Conservation (phyloP, 768 basidiomycete species). For the Paxillus involutus region DNA sequence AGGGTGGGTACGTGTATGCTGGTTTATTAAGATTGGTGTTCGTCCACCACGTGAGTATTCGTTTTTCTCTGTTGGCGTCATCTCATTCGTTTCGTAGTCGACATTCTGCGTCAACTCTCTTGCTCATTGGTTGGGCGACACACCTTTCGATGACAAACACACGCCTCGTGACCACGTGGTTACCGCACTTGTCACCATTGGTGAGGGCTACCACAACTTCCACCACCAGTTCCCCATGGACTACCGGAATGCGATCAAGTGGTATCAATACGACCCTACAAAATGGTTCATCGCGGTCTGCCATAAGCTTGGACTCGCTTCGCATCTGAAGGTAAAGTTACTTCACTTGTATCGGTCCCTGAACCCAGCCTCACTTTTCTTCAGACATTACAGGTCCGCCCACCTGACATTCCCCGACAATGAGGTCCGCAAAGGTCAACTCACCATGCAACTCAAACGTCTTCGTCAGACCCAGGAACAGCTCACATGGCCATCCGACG, state of each 20-base stretch:
- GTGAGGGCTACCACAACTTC: conserved; percentile 98
- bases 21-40: conserved; percentile 76
- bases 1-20: conserved; percentile 85
- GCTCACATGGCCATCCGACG: conserved; percentile 78
- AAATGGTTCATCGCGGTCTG: conserved; percentile 80
- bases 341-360: not conserved
- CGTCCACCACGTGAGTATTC: conserved; percentile 76
- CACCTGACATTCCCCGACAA: conserved; percentile 75
- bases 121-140: conserved; percentile 93
- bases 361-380: not conserved
- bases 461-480: conserved; percentile 75
- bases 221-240: conserved; percentile 98
- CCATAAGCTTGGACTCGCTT: conserved; percentile 48
- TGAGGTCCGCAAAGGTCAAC: conserved; percentile 81
- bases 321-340: conserved; percentile 50
- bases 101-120: conserved; percentile 98
- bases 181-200: conserved; percentile 88
- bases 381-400: too few relatives aligned
- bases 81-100: conserved; percentile 49
- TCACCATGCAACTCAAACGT: conserved; percentile 93
- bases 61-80: not conserved
- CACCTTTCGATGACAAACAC: conserved; percentile 94
- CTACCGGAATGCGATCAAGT: conserved; percentile 92
- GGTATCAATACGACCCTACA: conserved; percentile 90
- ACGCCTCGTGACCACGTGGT: conserved; percentile 87